Evolutionary conservation across 805 yeast species (phyloP), one percentile per base, ranked within the genome.

Genomic region (Saccharomycopsis lassenensis): DNA sequence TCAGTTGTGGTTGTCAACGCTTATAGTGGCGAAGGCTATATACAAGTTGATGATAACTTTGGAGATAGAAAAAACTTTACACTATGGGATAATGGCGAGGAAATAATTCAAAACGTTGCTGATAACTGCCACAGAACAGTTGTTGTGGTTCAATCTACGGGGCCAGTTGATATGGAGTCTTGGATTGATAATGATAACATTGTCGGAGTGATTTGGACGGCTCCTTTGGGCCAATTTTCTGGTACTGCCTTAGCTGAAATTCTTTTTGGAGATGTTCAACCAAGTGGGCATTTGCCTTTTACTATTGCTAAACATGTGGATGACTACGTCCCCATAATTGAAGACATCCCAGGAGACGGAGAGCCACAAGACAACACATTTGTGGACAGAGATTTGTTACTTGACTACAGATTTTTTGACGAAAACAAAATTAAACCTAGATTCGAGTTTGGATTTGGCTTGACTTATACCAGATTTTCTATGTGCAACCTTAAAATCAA

Each of bases 221-320:
- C 75, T 3, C 79, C 78, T 3, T 59, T 71, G 35, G 80, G 81
- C n/a, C 63, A 64, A 37, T 58, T 57, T 48, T 62, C 64, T 27
- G 83, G 81, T 1, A 58, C 63, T 33, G 77, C 79, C 1, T 52
- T 74, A 18, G 71, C 77, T 2, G 75, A 72, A 27, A 63, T 73
- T 0, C 48, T 75, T 14, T 75, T 70, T 52, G 82, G 83, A 1
- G 75, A 69, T 24, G 61, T 57, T n/a, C 68, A 67, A 42, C 81
- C 82, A 6, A 69, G 77, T 24, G 83, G 82, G 4, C 63, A 67
- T 41, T 58, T 76, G 24, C 80, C 83, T 1, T 74, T 74, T 48
- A 72, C 82, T 3, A 63, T 75, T 44, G 78, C 82, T 8, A 67
- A 63, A 47, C 65, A 68, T 42, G 57, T 55, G 33, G 54, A 48